Evolutionary conservation across 169 alveolate genomes (phyloP), one percentile per base, ranked within the genome.

Genomic region (Eimeria falciformis): DNA sequence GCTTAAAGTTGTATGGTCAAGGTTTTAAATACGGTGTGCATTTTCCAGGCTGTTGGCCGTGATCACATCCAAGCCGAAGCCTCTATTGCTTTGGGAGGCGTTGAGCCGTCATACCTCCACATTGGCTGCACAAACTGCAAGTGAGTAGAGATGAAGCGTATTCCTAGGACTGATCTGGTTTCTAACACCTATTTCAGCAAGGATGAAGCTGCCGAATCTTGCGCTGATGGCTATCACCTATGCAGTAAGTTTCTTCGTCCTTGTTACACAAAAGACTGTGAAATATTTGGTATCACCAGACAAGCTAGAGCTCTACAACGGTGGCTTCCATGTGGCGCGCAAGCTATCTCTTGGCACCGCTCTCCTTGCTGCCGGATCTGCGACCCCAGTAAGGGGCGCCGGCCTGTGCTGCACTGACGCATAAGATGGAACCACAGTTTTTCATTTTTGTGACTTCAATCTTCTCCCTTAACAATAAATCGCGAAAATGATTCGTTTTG

Each of bases 81-180:
- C 5, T 68, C 96, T 68, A 43, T 92, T 29, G 90, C 96, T 18
- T 89, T 97, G 68, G 97, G 97, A 33, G 98, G 98, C 45, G 55
- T 97, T 25, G 98, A 97, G 92, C 97, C 98, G 55, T 96, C 98
- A 23, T 97, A 93, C 90, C 83, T 97, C 21, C 95, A 95, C 75
- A 95, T 97, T 55, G 98, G 98, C 17, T 97, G 98, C 95, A 94
- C 95, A 79, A 94, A 95, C 94, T 97, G 98, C 96, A 96, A 96
- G 97, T 96, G 86, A 29, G 93, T 89, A 29, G 56, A 14, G 18
- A 5, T 29, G 29, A 47, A 29, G 25, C n/a, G 65, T 86, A 29
- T 4, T 21, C 29, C 25, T 37, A 18, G 17, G 62, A 33, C 58
- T 2, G 27, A 0, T 27, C 40, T 56, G 53, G 94, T 92, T 21